These are phyloP conservation scores for Suillus discolor DNA, from an alignment of 768 basidiomycete species.

Conservation along the genomic window DNA sequence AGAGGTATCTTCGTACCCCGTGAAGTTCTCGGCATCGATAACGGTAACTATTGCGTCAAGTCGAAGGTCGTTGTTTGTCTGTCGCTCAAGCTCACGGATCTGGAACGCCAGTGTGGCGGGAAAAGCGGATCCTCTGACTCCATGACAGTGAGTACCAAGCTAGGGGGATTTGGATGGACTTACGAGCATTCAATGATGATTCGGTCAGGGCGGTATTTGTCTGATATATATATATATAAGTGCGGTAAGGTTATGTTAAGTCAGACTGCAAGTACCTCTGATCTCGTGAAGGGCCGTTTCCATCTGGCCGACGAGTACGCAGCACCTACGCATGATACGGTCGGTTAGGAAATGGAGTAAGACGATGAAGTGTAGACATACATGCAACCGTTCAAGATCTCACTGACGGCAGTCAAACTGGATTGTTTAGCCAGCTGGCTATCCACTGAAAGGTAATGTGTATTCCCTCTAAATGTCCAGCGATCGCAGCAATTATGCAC, in stretches of 20 bases:
- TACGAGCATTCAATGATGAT: constrained; percentile 97
- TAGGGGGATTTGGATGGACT: constrained; percentile 25
- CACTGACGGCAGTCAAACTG: constrained; percentile 82
- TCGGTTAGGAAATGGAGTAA: not conserved
- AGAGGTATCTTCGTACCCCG: constrained; percentile 90
- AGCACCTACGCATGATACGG: constrained; percentile 59
- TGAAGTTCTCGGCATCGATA: constrained; percentile 88
- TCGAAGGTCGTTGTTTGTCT: constrained; percentile 73
- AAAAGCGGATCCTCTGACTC: constrained; percentile 83
- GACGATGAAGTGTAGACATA: constrained; percentile 31
- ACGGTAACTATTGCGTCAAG: constrained; percentile 93
- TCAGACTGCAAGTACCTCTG: constrained; percentile 49
- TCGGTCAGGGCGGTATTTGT: constrained; percentile 83
- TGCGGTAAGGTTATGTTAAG: constrained; percentile 1
- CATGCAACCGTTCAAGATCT: constrained; percentile 98
- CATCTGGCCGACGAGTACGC: constrained; percentile 94
- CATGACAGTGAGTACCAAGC: constrained; percentile 7
- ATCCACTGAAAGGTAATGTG: constrained; percentile 59
- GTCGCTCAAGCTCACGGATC: constrained; percentile 84
- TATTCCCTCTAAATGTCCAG: not conserved
- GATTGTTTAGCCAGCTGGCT: constrained; percentile 88
- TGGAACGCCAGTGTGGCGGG: constrained; percentile 95
- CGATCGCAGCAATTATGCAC: constrained; percentile 8
- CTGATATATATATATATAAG: constrained; percentile 38
- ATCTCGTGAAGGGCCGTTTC: constrained; percentile 89